Percentiles rank a stretch among this genome's conserved stretches.
These are phyloP conservation scores for Candida sp. DNA, from an alignment of 1,139 yeast genomes.

Conservation along the genomic window DNA sequence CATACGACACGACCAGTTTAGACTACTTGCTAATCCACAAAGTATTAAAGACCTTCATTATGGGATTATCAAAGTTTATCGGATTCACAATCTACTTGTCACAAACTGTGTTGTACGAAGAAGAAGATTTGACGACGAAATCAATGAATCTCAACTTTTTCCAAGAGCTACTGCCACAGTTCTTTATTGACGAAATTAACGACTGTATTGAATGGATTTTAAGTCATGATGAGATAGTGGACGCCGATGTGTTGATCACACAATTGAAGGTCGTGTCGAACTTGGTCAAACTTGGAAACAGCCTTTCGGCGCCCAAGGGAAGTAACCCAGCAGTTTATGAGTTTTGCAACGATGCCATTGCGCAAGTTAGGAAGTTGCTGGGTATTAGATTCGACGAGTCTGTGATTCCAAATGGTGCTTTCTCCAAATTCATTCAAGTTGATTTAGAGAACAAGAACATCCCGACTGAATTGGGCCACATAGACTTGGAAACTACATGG, in stretches of 20 bases:
- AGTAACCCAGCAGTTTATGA: conserved; percentile 6
- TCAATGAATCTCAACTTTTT: conserved; percentile 55
- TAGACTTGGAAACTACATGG: conserved; percentile 28
- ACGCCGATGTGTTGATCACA: conserved; percentile 19
- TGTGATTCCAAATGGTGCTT: conserved; percentile 32
- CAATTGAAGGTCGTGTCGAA: conserved; percentile 31
- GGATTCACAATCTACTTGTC: conserved; percentile 54
- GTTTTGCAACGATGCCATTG: conserved; percentile 22
- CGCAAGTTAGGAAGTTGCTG: conserved; percentile 13
- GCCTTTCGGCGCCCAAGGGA: conserved; percentile 1
- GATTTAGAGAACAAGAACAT: conserved; percentile 64
- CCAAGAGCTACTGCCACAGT: conserved; percentile 24
- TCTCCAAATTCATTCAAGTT: conserved; percentile 55
- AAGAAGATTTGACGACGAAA: conserved; percentile 74
- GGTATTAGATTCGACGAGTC: conserved; percentile 8
- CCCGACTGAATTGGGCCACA: conserved; percentile 43
- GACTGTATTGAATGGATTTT: conserved; percentile 24
- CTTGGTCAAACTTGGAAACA: conserved; percentile 31
- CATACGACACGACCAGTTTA: conserved; percentile 8
- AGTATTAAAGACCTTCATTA: conserved; percentile 48
- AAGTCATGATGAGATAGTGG: conserved; percentile 7
- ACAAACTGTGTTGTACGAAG: conserved; percentile 68
- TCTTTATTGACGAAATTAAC: conserved; percentile 26
- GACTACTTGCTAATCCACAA: conserved; percentile 42
- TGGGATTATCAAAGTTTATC: conserved; percentile 58